These are phyloP conservation scores for Moesziomyces sp. DNA, from an alignment of 1,284 basidiomycete species.

Conservation along the genomic window DNA sequence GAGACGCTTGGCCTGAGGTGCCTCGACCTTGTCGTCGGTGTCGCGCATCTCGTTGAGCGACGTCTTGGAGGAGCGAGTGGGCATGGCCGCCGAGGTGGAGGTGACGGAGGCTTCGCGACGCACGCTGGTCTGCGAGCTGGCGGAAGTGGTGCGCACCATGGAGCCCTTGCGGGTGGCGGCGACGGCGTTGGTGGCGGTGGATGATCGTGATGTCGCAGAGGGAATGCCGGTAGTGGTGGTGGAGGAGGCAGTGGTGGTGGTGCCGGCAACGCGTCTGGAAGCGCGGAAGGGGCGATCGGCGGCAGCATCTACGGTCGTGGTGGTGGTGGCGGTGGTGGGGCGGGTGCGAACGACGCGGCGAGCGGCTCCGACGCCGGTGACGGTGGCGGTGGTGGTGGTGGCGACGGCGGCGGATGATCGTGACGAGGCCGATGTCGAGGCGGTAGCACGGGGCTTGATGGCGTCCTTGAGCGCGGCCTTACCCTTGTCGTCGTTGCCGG, in stretches of 20 bases:
- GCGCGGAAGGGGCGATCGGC: conserved; percentile 39
- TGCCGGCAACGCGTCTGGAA: conserved; percentile 35
- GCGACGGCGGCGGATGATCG: conserved; percentile 23
- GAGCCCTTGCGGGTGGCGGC: conserved; percentile 33
- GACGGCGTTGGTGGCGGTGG: conserved; percentile 10
- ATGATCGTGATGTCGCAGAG: conserved; percentile 22
- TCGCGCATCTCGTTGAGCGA: conserved; percentile 42
- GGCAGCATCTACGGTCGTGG: conserved; percentile 3
- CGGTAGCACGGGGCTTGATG: conserved; percentile 44
- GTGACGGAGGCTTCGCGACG: conserved; percentile 24
- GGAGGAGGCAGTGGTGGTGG: conserved; percentile 29
- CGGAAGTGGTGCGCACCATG: conserved; percentile 41
- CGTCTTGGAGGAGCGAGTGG: conserved; percentile 31
- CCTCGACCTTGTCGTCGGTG: conserved; percentile 46
- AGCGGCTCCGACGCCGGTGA: conserved; percentile 36
- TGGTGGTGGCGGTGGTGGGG: conserved; percentile 28
- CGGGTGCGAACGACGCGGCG: conserved; percentile 46
- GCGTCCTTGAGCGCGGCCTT: conserved; percentile 46
- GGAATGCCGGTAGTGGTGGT: conserved; percentile 29
- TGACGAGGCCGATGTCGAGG: conserved; percentile 25
- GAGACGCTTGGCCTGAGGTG: conserved; percentile 47
- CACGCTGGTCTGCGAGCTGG: conserved; percentile 39
- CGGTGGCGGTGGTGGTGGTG: conserved; percentile 26
- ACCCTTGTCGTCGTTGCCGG: conserved; percentile 43
- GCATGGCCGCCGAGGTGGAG: conserved; percentile 9